Evolutionary conservation across 352 stramenopile species (phyloP).

Genomic region (Phytophthora sojae): DNA sequence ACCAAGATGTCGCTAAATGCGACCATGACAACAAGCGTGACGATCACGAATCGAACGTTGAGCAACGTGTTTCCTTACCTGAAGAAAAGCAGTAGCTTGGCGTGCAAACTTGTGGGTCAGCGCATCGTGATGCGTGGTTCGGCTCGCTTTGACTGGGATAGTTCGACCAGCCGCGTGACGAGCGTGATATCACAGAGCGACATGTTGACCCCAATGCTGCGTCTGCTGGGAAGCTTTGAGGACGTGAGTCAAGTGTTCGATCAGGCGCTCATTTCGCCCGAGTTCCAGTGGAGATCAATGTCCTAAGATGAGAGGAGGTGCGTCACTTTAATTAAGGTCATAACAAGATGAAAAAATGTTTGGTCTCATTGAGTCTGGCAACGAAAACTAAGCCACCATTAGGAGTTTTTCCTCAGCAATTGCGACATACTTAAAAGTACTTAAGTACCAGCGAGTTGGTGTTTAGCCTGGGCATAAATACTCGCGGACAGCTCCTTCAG

Average conservation of each 20-base stretch:
- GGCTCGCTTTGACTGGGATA: too few relatives aligned
- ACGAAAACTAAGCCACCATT: not conserved
- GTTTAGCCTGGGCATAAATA: not conserved
- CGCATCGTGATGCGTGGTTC: too few relatives aligned
- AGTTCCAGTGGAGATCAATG: constrained; percentile 6
- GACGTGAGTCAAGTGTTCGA: not conserved
- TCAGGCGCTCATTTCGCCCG: not conserved
- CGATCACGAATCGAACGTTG: not conserved
- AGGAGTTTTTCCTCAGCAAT: not conserved
- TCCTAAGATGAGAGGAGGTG: too few relatives aligned
- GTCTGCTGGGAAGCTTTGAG: constrained; percentile 1
- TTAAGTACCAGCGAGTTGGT: not conserved
- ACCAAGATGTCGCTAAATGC: not conserved
- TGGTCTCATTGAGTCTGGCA: too few relatives aligned
- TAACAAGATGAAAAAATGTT: not conserved
- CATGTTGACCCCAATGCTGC: constrained; percentile 1
- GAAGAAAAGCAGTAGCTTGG: too few relatives aligned
- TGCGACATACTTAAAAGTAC: not conserved
- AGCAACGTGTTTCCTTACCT: constrained; percentile 7
- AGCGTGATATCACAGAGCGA: not conserved
- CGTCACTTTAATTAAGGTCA: too few relatives aligned
- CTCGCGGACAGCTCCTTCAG: not conserved
- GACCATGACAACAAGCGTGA: constrained; percentile 1
- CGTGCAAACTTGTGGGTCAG: not conserved
- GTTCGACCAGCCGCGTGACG: too few relatives aligned